These are phyloP conservation scores for Gossypium ekmanianum DNA, from an alignment of 345 rosid genomes.

Conservation along the genomic window DNA sequence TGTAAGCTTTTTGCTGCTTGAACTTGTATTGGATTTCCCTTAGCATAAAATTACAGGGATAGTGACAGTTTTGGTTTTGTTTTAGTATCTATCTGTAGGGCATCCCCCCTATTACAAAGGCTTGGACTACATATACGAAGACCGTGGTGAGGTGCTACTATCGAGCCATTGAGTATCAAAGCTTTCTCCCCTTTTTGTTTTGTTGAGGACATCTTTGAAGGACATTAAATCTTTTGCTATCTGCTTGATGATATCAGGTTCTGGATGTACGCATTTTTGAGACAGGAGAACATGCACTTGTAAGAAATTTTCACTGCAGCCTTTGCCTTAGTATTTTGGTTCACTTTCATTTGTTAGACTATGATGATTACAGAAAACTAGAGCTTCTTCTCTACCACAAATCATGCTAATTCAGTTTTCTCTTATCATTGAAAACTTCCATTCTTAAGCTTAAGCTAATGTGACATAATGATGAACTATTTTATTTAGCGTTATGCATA, in stretches of 20 bases:
- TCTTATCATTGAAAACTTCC: neutral
- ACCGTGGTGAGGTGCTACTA: slow-evolving; percentile 78
- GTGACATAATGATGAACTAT: neutral
- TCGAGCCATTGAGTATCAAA: neutral
- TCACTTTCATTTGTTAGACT: neutral
- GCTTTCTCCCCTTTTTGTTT: neutral
- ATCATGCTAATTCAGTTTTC: neutral
- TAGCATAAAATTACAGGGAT: neutral
- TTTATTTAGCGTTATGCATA: neutral
- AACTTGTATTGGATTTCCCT: neutral
- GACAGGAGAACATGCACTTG: slow-evolving; percentile 94
- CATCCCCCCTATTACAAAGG: slow-evolving; percentile 96
- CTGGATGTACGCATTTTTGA: slow-evolving; percentile 78
- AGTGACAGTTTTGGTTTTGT: neutral
- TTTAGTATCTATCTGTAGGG: slow-evolving; percentile 89
- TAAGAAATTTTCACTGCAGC: slow-evolving; percentile 34
- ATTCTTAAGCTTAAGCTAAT: neutral
- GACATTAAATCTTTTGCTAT: slow-evolving; percentile 11
- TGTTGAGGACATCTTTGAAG: neutral
- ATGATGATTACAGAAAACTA: too few species aligned
- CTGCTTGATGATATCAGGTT: slow-evolving; percentile 35
- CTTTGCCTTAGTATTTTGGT: neutral
- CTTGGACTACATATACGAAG: slow-evolving; percentile 85
- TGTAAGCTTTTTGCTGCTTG: neutral
- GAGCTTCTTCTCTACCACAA: neutral